phyloP scores from a whole-genome alignment of 495 filamentous ascomycete species.

The Xylaria intraflava region DNA sequence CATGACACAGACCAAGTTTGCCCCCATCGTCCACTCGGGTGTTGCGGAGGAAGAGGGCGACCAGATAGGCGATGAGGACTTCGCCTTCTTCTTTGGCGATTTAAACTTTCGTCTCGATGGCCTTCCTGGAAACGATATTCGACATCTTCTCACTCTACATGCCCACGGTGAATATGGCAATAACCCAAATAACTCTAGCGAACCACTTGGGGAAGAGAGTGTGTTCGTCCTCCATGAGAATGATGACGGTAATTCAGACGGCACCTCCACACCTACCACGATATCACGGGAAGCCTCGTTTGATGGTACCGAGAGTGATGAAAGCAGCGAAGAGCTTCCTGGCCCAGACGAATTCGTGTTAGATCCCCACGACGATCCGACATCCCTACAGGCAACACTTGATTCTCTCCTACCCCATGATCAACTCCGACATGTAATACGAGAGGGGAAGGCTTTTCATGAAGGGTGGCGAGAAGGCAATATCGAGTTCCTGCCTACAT shows the following conservation, averaged over 20 bases:
- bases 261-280: constrained; percentile 22
- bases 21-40: constrained; percentile 55
- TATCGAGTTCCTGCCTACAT: constrained; percentile 86
- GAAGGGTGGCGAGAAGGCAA: constrained; percentile 88
- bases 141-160: constrained; percentile 76
- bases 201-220: constrained; percentile 36
- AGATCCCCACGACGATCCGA: constrained; percentile 46
- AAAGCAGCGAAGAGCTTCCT: constrained; percentile 38
- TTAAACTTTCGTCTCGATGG: constrained; percentile 90
- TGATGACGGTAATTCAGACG: constrained; percentile 32
- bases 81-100: constrained; percentile 94
- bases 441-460: constrained; percentile 68
- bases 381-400: constrained; percentile 73
- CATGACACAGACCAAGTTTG: constrained; percentile 62
- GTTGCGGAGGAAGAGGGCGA: constrained; percentile 52
- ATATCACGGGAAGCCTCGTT: constrained; percentile 27
- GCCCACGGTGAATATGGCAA: constrained; percentile 68
- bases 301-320: constrained; percentile 24
- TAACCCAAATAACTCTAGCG: constrained; percentile 30
- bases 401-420: constrained; percentile 84
- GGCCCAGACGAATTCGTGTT: constrained; percentile 50
- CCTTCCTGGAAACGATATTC: constrained; percentile 83
- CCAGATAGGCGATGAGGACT: constrained; percentile 82
- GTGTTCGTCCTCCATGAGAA: constrained; percentile 35
- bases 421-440: constrained; percentile 71